Conservation (phyloP, 352 stramenopile genomes). For the Phytophthora tentaculata region DNA sequence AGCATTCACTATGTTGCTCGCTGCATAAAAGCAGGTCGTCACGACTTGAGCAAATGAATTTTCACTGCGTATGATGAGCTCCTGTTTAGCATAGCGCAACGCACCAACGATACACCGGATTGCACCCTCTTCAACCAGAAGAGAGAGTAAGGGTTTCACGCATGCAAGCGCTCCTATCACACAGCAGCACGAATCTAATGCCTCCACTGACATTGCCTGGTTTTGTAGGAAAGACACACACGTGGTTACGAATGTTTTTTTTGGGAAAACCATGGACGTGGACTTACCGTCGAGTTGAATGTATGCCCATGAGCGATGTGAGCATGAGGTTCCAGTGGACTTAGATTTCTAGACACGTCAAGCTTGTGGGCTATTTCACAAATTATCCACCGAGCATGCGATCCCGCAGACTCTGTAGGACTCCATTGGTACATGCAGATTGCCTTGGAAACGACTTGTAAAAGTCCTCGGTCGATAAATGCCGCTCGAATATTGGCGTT, state of each 20-base stretch:
- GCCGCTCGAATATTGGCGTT: conserved; percentile 20
- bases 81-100: conserved; percentile 36
- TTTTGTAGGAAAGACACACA: neutral
- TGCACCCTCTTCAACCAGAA: conserved; percentile 21
- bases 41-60: conserved; percentile 38
- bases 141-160: conserved; percentile 12
- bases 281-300: conserved; percentile 23
- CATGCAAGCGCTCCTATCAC: conserved; percentile 39
- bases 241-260: neutral
- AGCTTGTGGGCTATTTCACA: conserved; percentile 30
- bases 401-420: conserved; percentile 8
- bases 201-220: conserved; percentile 43
- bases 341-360: conserved; percentile 34
- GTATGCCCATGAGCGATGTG: conserved; percentile 13
- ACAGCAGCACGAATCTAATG: conserved; percentile 45
- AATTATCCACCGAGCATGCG: conserved; percentile 27
- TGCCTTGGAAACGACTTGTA: conserved; percentile 33
- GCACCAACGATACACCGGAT: conserved; percentile 28
- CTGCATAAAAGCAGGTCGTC: conserved; percentile 38
- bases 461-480: conserved; percentile 36
- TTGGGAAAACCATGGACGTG: neutral
- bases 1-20: conserved; percentile 31
- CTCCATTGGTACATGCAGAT: conserved; percentile 26
- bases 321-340: conserved; percentile 29
- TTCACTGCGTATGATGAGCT: conserved; percentile 25